These are phyloP conservation scores for Davidsoniella australis DNA, from an alignment of 2,329 filamentous ascomycete species.

Conservation along the genomic window DNA sequence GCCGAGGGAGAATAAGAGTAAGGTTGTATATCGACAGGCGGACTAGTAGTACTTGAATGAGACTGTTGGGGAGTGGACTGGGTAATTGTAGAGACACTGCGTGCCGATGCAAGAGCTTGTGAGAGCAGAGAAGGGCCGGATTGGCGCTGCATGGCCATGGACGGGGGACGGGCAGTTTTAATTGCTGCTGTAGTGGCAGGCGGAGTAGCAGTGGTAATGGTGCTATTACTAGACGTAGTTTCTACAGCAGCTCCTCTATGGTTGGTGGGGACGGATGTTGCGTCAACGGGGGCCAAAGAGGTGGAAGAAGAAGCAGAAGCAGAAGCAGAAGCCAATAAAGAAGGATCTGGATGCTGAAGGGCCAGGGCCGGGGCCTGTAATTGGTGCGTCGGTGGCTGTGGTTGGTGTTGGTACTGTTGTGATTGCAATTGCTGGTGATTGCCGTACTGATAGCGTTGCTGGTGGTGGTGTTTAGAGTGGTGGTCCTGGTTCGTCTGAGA, in stretches of 20 bases:
- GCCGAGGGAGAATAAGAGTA: background rate
- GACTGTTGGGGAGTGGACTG: slow-evolving; percentile 8
- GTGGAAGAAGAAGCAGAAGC: background rate
- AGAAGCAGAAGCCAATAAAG: background rate
- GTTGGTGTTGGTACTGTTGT: background rate
- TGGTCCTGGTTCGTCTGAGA: background rate
- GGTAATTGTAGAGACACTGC: slow-evolving; percentile 21
- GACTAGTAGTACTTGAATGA: slow-evolving; percentile 3
- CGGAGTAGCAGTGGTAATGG: background rate
- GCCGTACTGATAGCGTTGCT: background rate
- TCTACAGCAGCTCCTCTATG: background rate
- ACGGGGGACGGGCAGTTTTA: slow-evolving; percentile 28
- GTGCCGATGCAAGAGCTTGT: slow-evolving; percentile 40
- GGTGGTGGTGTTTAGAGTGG: background rate
- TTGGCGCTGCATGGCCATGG: slow-evolving; percentile 24
- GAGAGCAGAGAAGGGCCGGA: slow-evolving; percentile 38
- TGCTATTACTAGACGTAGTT: background rate
- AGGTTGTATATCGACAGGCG: too few relatives aligned
- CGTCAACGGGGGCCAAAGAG: background rate
- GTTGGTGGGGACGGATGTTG: slow-evolving; percentile 1
- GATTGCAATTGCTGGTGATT: background rate
- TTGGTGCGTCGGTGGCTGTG: background rate
- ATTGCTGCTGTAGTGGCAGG: slow-evolving; percentile 12
- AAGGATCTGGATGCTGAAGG: background rate
- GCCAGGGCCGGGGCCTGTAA: background rate